Evolutionary conservation across 148 eudicot genomes (phyloP), one percentile per base, ranked within the genome.

Genomic region (Chenopodium suecicum): DNA sequence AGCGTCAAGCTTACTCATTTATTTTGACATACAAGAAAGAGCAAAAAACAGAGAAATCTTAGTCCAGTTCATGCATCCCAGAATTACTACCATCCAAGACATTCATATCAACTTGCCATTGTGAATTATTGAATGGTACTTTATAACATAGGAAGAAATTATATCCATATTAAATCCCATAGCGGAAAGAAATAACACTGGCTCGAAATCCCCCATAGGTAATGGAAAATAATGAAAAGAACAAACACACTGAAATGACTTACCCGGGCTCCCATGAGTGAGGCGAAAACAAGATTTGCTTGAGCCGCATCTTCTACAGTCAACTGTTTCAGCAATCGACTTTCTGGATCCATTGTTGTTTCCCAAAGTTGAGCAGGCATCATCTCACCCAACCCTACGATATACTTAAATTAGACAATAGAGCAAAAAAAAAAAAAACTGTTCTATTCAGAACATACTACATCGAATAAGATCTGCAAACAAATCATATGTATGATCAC

Each of bases 351-450:
- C 83, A 96, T 71, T 19, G 99, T 96, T 5, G 99, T 96, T 78
- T 96, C 98, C 99, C 99, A 96, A 31, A 96, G 87, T 68, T 96
- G 99, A 60, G 78, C 41, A 47, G 99, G 99, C 99, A 96, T 96
- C 99, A 96, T 96, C 81, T 96, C 99, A 34, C 99, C 99, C 94
- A 96, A 86, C 14, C 99, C 99, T 96, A 80, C 52, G 70, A 80
- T 52, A 9, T 29, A 80, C 27, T 16, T 9, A 7, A 19, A 32
- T 68, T 29, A 83, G 56, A 77, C 60, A 63, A 71, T 72, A 46
- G 31, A 71, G 73, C 37, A 82, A 47, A 54, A 79, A 19, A 70
- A 13, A 41, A 41, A 41, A 79, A 23, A 23, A 34, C n/a, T 50
- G 29, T 37, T 29, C 27, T 47, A 29, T 66, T 32, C 37, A 79